Conservation (phyloP, 2,329 filamentous ascomycete species). For the Aspergillus phoenicis region DNA sequence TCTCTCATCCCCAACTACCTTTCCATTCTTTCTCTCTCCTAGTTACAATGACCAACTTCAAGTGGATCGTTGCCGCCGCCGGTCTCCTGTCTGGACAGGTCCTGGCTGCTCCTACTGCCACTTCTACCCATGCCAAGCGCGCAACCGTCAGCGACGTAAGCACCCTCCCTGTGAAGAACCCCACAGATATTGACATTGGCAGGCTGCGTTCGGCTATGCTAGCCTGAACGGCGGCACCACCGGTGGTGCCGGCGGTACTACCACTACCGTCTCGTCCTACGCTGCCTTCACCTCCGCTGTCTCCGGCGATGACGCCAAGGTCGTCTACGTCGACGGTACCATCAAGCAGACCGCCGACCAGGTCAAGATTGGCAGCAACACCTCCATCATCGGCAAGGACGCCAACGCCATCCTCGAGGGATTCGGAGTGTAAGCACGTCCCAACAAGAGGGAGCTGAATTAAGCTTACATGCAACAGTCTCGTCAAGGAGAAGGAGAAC, state of each 20-base stretch:
- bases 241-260: constrained; percentile 58
- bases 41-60: constrained; percentile 28
- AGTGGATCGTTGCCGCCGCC: constrained; percentile 26
- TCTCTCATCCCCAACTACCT: constrained; percentile 4
- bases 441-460: no score
- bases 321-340: constrained; percentile 51
- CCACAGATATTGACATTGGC: not conserved
- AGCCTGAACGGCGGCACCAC: constrained; percentile 56
- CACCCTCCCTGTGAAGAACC: not conserved
- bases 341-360: constrained; percentile 49
- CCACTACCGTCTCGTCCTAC: constrained; percentile 58
- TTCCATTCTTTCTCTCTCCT: not conserved
- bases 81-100: constrained; percentile 29
- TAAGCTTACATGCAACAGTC: constrained; percentile 40
- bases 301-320: constrained; percentile 47
- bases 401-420: constrained; percentile 58
- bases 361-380: constrained; percentile 54
- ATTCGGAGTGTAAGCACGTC: constrained; percentile 34
- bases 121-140: constrained; percentile 29
- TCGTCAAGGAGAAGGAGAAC: constrained; percentile 59
- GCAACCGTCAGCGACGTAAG: constrained; percentile 30
- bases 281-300: constrained; percentile 55
- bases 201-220: constrained; percentile 48
- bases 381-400: constrained; percentile 55
- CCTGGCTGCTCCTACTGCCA: constrained; percentile 31